Evolutionary conservation across 2,329 filamentous ascomycete species (phyloP).

Genomic region (Hymenotorrendiella dingleyae): DNA sequence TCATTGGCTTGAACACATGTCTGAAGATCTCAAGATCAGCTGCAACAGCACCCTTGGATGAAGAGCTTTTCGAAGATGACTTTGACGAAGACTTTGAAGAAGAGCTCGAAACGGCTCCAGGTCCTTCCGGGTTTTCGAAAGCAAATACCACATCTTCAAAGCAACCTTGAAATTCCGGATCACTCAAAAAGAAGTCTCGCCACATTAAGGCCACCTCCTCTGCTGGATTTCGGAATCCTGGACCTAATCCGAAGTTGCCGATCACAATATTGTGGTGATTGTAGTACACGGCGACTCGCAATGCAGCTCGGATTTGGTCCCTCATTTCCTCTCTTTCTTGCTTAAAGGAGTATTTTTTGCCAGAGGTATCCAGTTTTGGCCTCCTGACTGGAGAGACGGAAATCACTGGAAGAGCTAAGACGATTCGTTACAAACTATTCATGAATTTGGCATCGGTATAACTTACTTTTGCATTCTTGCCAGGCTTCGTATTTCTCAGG

Average conservation of each 20-base stretch:
- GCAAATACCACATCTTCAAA: slow-evolving; percentile 58
- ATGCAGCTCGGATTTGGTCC: slow-evolving; percentile 65
- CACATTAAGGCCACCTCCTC: slow-evolving; percentile 60
- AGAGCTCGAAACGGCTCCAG: slow-evolving; percentile 40
- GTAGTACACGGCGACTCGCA: slow-evolving; percentile 62
- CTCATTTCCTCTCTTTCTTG: slow-evolving; percentile 66
- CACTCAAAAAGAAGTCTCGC: slow-evolving; percentile 58
- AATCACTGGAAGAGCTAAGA: slow-evolving; percentile 57
- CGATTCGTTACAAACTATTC: slow-evolving; percentile 1
- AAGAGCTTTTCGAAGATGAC: slow-evolving; percentile 11
- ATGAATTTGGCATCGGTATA: background rate
- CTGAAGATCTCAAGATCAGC: slow-evolving; percentile 49
- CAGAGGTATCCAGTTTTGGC: slow-evolving; percentile 64
- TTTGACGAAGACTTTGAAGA: slow-evolving; percentile 14
- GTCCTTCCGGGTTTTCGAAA: slow-evolving; percentile 49
- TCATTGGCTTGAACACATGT: slow-evolving; percentile 43
- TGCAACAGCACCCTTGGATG: slow-evolving; percentile 28
- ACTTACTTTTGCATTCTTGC: slow-evolving; percentile 39
- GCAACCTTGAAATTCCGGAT: slow-evolving; percentile 55
- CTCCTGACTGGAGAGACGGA: slow-evolving; percentile 67
- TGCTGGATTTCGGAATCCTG: slow-evolving; percentile 58
- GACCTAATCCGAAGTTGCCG: slow-evolving; percentile 60
- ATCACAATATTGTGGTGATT: slow-evolving; percentile 53
- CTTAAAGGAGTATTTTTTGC: slow-evolving; percentile 65
- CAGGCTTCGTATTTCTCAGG: slow-evolving; percentile 58